Conservation (phyloP, 257 asterid species). For the Leptodermis oblonga region DNA sequence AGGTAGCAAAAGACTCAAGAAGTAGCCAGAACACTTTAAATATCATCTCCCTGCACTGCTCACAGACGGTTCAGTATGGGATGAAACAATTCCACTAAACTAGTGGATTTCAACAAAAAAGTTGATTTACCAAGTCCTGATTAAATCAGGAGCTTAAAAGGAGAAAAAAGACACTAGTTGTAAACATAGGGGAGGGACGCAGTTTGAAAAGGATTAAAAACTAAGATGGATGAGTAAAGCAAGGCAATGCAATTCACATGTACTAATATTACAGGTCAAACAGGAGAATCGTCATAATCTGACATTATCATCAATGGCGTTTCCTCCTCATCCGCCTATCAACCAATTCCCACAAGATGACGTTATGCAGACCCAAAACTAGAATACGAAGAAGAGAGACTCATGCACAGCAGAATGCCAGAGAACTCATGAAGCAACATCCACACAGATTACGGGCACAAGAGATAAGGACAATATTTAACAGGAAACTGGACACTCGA, state of each 20-base stretch:
- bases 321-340: background rate
- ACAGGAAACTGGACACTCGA: background rate
- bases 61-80: background rate
- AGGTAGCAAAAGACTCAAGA: background rate
- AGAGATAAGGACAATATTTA: too few species aligned
- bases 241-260: background rate
- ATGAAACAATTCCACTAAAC: background rate
- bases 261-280: background rate
- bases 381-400: background rate
- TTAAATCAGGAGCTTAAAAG: background rate
- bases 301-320: background rate
- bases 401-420: background rate
- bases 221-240: background rate
- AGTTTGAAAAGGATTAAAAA: background rate
- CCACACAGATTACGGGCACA: background rate
- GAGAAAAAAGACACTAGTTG: background rate
- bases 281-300: background rate
- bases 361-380: background rate
- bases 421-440: background rate
- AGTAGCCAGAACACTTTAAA: background rate
- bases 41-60: background rate
- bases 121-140: background rate
- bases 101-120: background rate
- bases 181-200: background rate
- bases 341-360: background rate